Evolutionary conservation across 2,329 filamentous ascomycete species (phyloP).

Genomic region (Nakataea oryzae): DNA sequence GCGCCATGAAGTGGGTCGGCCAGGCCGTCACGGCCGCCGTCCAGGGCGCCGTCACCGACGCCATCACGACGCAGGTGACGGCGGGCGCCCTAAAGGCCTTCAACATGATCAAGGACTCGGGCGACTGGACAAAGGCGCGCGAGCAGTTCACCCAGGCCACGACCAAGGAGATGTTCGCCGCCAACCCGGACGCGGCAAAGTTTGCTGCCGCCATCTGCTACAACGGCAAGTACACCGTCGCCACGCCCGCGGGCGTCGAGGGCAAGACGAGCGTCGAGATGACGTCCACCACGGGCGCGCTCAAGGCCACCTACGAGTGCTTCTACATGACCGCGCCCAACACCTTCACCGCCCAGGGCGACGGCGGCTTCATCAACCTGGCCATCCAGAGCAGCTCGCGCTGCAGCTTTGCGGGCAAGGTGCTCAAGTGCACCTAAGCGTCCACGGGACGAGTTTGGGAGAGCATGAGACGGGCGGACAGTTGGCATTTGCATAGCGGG

Average conservation of each 20-base stretch:
- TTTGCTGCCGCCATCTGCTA: neutral
- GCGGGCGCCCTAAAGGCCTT: neutral
- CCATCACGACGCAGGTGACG: neutral
- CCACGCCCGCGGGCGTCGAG: neutral
- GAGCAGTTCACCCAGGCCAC: neutral
- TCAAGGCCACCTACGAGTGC: neutral
- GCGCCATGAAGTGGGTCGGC: neutral
- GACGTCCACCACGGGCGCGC: neutral
- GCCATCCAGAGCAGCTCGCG: neutral
- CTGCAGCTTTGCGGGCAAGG: neutral
- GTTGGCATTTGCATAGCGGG: no score
- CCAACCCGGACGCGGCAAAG: neutral
- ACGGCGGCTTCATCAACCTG: neutral
- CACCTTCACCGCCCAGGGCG: neutral
- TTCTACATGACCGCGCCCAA: neutral
- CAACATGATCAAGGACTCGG: neutral
- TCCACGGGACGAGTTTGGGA: no score
- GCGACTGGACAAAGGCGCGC: neutral
- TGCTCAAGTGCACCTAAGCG: no score
- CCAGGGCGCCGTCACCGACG: neutral
- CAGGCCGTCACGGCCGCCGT: neutral
- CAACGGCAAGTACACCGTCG: constrained; percentile 1
- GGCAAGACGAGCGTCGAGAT: neutral
- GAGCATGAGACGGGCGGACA: no score
- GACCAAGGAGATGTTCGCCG: neutral